Conservation (phyloP, 345 rosid species). For the Psidium friedrichsthalianum region DNA sequence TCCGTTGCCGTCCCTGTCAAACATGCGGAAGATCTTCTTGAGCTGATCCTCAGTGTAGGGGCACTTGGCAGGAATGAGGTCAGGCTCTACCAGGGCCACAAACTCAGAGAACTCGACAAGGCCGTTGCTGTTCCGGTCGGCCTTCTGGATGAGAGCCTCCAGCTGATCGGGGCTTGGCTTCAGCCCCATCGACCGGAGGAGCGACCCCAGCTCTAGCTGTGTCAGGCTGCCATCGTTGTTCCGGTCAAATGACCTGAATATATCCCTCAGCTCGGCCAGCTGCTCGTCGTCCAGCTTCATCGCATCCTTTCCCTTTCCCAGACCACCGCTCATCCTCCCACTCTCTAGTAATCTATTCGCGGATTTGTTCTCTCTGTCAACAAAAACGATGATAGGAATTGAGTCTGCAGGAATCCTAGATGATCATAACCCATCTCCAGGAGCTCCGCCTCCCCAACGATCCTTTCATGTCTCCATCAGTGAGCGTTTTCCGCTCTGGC, state of each 20-base stretch:
- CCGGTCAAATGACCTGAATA: constrained; percentile 70
- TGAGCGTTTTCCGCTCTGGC: neutral
- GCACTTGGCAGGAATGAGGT: constrained; percentile 41
- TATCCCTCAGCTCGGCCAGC: constrained; percentile 59
- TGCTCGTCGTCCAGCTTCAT: constrained; percentile 63
- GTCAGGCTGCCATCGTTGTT: constrained; percentile 86
- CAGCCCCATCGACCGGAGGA: constrained; percentile 60
- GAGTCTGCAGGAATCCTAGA: neutral
- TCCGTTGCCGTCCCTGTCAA: constrained; percentile 69
- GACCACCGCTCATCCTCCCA: neutral
- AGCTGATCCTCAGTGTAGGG: constrained; percentile 71
- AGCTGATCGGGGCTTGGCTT: constrained; percentile 66
- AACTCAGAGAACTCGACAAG: constrained; percentile 78
- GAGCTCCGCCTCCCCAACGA: neutral
- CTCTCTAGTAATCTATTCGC: neutral
- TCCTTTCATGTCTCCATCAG: neutral
- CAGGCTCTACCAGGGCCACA: constrained; percentile 65
- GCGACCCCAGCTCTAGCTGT: constrained; percentile 74
- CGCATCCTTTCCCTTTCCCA: neutral
- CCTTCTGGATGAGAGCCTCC: constrained; percentile 54
- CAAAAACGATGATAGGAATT: neutral
- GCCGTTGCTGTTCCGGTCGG: constrained; percentile 64
- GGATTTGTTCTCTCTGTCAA: neutral
- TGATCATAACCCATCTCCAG: neutral
- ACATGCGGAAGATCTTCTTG: constrained; percentile 46